Evolutionary conservation across 1,284 basidiomycete species (phyloP).

Genomic region (Takashimella tepidaria): DNA sequence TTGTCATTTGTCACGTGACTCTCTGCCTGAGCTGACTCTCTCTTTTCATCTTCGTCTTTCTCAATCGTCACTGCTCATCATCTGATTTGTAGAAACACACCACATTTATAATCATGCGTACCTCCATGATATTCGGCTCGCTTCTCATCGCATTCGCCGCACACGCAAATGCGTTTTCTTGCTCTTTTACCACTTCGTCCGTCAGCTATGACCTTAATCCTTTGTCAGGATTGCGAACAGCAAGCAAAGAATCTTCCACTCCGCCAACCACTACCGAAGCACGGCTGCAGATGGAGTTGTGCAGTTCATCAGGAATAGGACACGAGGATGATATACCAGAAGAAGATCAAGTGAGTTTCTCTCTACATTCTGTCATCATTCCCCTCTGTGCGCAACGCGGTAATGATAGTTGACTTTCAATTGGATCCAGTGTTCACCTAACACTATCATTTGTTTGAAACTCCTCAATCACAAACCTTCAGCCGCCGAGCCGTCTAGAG

Average conservation of each 20-base stretch:
- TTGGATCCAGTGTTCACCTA: slow-evolving; percentile 35
- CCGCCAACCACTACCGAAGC: slow-evolving; percentile 43
- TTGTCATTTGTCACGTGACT: no score
- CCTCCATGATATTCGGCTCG: background rate
- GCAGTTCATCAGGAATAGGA: slow-evolving; percentile 19
- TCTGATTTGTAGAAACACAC: no score
- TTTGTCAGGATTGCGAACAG: slow-evolving; percentile 22
- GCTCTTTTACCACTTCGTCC: background rate
- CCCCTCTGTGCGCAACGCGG: background rate
- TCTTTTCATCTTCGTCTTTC: no score
- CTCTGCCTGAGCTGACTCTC: no score
- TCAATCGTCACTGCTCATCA: background rate
- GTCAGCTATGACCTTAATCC: slow-evolving; percentile 31
- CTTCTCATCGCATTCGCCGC: background rate
- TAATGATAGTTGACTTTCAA: background rate
- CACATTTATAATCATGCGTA: background rate
- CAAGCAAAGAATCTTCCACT: slow-evolving; percentile 30
- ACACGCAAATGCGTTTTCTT: background rate
- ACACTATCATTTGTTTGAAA: slow-evolving; percentile 40
- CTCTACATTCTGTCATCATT: no score
- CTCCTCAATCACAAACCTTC: slow-evolving; percentile 42
- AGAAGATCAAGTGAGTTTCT: slow-evolving; percentile 44
- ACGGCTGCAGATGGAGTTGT: slow-evolving; percentile 34
- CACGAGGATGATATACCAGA: slow-evolving; percentile 31
- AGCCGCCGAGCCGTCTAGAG: slow-evolving; percentile 32